Evolutionary conservation across 2,329 filamentous ascomycete genomes (phyloP).

Genomic region (Apiospora pterosperma): DNA sequence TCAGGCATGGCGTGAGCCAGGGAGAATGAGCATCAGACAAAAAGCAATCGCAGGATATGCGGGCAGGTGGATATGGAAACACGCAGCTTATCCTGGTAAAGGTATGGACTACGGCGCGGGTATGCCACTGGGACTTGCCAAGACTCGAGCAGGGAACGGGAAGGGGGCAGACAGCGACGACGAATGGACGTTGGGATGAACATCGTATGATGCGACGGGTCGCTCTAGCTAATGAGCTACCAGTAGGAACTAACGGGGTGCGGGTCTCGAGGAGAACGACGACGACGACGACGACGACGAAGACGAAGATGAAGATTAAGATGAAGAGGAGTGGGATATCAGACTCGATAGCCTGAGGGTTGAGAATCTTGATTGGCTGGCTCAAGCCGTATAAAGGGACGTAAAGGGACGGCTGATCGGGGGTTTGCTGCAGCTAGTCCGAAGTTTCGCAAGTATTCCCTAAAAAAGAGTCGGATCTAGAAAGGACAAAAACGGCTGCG

Average conservation of each 20-base stretch:
- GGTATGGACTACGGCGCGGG: not conserved
- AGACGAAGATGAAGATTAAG: not conserved
- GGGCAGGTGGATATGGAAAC: not conserved
- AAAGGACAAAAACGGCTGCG: not conserved
- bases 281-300: not conserved
- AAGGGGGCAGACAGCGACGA: not conserved
- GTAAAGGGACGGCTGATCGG: too few relatives aligned
- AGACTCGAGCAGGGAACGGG: not conserved
- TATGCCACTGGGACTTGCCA: not conserved
- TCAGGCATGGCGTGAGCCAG: not conserved
- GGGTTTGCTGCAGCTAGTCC: not conserved
- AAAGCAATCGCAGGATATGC: not conserved
- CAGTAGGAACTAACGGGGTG: not conserved
- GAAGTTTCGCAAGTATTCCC: constrained; percentile 1
- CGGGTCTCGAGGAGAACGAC: not conserved
- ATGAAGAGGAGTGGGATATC: not conserved
- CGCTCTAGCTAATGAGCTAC: not conserved
- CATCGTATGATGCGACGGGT: not conserved
- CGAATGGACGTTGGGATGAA: not conserved
- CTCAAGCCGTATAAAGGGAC: not conserved
- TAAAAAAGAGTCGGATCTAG: not conserved
- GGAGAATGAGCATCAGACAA: not conserved
- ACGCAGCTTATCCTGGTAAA: not conserved
- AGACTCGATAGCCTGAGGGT: not conserved
- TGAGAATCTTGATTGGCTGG: not conserved